Base-by-base conservation (phyloP, 257 asterid genomes). In the Lycium barbarum region DNA sequence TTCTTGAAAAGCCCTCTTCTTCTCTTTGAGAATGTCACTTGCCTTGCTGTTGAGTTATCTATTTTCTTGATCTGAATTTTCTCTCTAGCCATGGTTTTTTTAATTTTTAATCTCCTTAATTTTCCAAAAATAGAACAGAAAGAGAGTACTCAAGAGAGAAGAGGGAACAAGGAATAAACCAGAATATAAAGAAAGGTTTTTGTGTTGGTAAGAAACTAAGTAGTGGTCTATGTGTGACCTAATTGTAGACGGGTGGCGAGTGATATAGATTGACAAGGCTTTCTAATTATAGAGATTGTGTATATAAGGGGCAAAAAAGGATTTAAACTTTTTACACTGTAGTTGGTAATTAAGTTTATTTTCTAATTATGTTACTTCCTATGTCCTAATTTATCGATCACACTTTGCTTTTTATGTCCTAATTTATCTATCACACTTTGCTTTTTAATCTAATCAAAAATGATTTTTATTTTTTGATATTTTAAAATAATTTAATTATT, bases 1-100 rank as follows among this genome's bases (percentile, higher is more conserved):
- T 94, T 94, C 92, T 94, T 94, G 85, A 94, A 92, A 38, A 94
- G 91, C 18, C 97, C 97, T 88, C 95, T 93, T 89, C 97, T 90
- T 54, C 98, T 89, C 89, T 94, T 94, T 0, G 97, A 90, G 84
- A 94, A 94, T 10, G 97, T 92, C 0, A 94, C 98, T 74, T 94
- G 96, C 55, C 97, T 88, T 1, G 98, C 95, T 0, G 96, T 91
- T 0, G 95, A 89, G 95, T 94, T 94, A 22, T 85, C 96, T 80
- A 94, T 94, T 86, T 92, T 94, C 93, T 83, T 93, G 86, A 94
- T 94, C 95, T 91, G 92, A 87, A 93, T 90, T 91, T 90, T 94
- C 91, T 94, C 97, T 18, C 95, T 86, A 40, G 94, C 97, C 98
- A 94, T 93, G 5, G 51, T 65, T 13, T 15, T 0, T 0, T 3